Evolutionary conservation across 2,329 filamentous ascomycete genomes (phyloP), one percentile per base, ranked within the genome.

Genomic region (Paraphaeosphaeria minitans): DNA sequence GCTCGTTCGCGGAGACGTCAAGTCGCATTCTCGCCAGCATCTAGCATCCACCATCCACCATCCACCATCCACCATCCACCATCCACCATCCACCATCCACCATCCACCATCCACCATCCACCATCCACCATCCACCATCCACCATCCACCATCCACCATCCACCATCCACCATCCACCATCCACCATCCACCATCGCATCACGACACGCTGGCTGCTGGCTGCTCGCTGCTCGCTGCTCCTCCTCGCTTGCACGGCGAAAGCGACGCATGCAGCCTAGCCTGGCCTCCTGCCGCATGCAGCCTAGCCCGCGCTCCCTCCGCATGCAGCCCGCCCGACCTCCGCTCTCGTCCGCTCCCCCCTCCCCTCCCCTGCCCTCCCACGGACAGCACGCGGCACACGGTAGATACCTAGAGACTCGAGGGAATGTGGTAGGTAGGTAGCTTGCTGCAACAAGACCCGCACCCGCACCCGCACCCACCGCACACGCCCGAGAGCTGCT

Each of bases 181-280:
- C n/a, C n/a, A n/a, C n/a, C n/a, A n/a, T n/a, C n/a, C n/a, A n/a
- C n/a, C n/a, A n/a, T n/a, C n/a, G n/a, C n/a, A 4, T 19, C 13
- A n/a, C 21, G 37, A 27, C 22, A 39, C 24, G 24, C 21, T n/a
- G 21, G 14, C 35, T 19, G n/a, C 14, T 10, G 50, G 35, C 35
- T 14, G 35, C 12, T 39, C n/a, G 35, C 12, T 39, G 35, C 35
- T 14, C 6, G 35, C 35, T 14, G 6, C 13, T 16, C 6, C 37
- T 29, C 22, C 21, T 53, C 39, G 35, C 49, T 22, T 27, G 22
- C 37, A 22, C 50, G 50, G 50, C 50, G 39, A 41, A 37, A 22
- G 41, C 51, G 59, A 58, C 59, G 33, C 33, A 50, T 53, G 55
- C 52, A 53, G 59, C 35, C 45, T 61, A 61, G 59, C 47, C 21